A percentile compares a stretch with the other conserved stretches of the same genome.
Evolutionary conservation across 2,329 filamentous ascomycete species (phyloP).

Genomic region (Huntiella savannae): DNA sequence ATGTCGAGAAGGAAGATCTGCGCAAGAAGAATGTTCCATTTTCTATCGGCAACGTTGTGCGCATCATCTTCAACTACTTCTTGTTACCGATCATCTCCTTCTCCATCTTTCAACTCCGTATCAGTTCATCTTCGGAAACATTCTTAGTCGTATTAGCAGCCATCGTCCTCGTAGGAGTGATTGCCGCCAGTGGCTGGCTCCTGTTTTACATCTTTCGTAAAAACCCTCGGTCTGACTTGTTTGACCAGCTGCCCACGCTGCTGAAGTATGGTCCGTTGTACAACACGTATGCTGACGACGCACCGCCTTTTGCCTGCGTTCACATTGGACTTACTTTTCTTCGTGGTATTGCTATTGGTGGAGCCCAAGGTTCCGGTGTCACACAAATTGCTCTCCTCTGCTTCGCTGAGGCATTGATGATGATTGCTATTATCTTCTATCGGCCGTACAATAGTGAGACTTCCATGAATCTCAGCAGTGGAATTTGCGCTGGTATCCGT

Average conservation of each 20-base stretch:
- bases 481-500: conserved; percentile 59
- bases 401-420: conserved; percentile 81
- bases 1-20: conserved; percentile 67
- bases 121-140: conserved; percentile 45
- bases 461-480: conserved; percentile 94
- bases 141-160: conserved; percentile 58
- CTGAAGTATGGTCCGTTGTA: conserved; percentile 84
- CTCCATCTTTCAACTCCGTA: conserved; percentile 80
- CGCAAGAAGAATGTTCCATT: conserved; percentile 86
- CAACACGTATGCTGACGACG: conserved; percentile 92
- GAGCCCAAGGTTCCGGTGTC: conserved; percentile 79
- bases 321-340: conserved; percentile 71
- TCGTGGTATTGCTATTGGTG: conserved; percentile 77
- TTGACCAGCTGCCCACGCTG: conserved; percentile 81
- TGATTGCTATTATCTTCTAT: conserved; percentile 75
- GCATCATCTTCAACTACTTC: conserved; percentile 84
- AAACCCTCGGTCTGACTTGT: conserved; percentile 68
- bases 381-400: conserved; percentile 83
- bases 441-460: conserved; percentile 77
- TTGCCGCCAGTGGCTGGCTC: conserved; percentile 60
- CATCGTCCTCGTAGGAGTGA: conserved; percentile 51
- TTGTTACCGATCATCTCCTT: conserved; percentile 70
- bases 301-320: conserved; percentile 73
- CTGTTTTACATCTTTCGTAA: conserved; percentile 64
- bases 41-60: conserved; percentile 56